Evolutionary conservation across 2,329 filamentous ascomycete species (phyloP), one percentile per base, ranked within the genome.

Genomic region (Lachnellula willkommii): DNA sequence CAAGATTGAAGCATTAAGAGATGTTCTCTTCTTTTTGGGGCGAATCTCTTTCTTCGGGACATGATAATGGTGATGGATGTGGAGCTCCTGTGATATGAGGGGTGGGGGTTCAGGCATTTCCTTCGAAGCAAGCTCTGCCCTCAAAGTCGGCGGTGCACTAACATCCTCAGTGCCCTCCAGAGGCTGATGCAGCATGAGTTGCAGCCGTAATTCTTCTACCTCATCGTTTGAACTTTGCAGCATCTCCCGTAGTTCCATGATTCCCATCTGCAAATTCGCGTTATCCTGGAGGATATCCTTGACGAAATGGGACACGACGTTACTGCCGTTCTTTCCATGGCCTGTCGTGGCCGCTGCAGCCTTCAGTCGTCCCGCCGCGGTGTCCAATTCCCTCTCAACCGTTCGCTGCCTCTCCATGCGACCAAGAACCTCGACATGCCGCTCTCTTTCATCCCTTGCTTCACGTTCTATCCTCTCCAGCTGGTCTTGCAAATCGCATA

Each of bases 271-370:
- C 46, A 99, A 76, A 64, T 90, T 96, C 9, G 92, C 90, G 68
- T 99, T 99, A 71, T 99, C 94, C 66, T 95, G 87, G 17, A 99
- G 77, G 54, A 99, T 89, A 70, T 97, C 94, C 63, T 92, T 90
- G 54, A 99, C 94, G 65, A 99, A 97, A 68, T 95, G 90, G 20
- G 90, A 92, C n/a, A 97, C 90, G 39, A 95, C 90, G 56, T 78
- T 85, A 59, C 78, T 83, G 9, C 82, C 79, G 54, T 75, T 76
- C 62, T 81, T 81, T 32, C 81, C 78, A 3, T 80, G 78, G 3
- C 79, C 79, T 42, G 88, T 74, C 2, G 84, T 83, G 24, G 61
- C 56, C 5, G 67, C 89, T 3, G 90, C 90, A 12, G 89, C 88
- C 9, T 93, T 94, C 52, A 95, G 77, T 53, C 90, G 81, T 35